Percentiles rank a stretch among this genome's conserved stretches.
These are phyloP conservation scores for Cladosporium phlei DNA, from an alignment of 2,329 filamentous ascomycete species.

Conservation along the genomic window DNA sequence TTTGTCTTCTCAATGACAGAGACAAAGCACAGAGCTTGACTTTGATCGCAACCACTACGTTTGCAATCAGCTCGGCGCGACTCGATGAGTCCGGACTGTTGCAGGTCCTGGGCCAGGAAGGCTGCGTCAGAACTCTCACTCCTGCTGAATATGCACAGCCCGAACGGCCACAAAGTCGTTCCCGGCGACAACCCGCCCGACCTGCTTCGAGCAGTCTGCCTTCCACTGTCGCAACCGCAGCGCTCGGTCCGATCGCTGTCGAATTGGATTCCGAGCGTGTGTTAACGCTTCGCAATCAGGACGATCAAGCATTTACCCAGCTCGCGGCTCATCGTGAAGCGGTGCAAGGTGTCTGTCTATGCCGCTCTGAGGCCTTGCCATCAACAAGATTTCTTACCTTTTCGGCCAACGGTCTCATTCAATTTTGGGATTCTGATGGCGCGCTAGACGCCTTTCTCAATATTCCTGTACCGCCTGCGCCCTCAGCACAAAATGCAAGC, in stretches of 20 bases:
- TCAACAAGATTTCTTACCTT: constrained; percentile 79
- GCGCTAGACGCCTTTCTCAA: constrained; percentile 59
- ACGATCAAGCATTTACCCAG: constrained; percentile 24
- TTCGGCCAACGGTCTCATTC: constrained; percentile 73
- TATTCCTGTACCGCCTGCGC: constrained; percentile 50
- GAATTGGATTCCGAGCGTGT: constrained; percentile 24
- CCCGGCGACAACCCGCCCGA: constrained; percentile 20
- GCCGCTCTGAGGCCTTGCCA: constrained; percentile 56
- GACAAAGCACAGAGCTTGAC: constrained; percentile 66
- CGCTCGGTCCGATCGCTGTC: constrained; percentile 32
- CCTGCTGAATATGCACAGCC: constrained; percentile 32
- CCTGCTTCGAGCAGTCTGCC: not conserved
- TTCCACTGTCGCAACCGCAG: constrained; percentile 36
- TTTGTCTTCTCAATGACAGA: constrained; percentile 82
- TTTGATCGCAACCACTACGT: constrained; percentile 62
- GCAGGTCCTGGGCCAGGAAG: constrained; percentile 66
- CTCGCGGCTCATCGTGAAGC: constrained; percentile 55
- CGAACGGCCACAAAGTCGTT: constrained; percentile 12
- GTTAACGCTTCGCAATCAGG: constrained; percentile 11
- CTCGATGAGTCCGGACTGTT: constrained; percentile 54
- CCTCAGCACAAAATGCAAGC: constrained; percentile 9
- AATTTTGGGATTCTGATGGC: constrained; percentile 77
- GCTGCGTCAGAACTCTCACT: constrained; percentile 47
- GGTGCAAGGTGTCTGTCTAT: constrained; percentile 65
- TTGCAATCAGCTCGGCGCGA: constrained; percentile 63